Percentiles rank a stretch among this genome's conserved stretches.
Evolutionary conservation across 208 protist species (phyloP).

Genomic region (Trypanosoma congolense): DNA sequence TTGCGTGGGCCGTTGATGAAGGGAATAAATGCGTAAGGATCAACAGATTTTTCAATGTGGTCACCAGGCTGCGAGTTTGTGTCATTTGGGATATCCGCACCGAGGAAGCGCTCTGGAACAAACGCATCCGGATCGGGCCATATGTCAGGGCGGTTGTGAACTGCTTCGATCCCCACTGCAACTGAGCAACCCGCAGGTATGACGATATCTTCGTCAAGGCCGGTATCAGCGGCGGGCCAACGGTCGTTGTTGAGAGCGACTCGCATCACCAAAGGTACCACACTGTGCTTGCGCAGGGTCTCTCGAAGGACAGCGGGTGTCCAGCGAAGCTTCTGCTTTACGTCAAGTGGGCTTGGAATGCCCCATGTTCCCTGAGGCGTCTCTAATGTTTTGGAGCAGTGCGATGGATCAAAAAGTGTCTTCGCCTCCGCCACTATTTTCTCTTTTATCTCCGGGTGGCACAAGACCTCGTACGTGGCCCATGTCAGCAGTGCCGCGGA

Average conservation of each 20-base stretch:
- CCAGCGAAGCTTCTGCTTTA: constrained; percentile 55
- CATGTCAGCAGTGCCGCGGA: constrained; percentile 85
- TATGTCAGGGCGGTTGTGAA: constrained; percentile 73
- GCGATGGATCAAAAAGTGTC: constrained; percentile 63
- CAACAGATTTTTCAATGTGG: constrained; percentile 61
- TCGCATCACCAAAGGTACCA: constrained; percentile 86
- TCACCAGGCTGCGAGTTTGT: constrained; percentile 40
- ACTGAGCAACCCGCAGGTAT: constrained; percentile 76
- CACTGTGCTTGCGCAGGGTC: constrained; percentile 77
- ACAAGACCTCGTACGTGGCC: constrained; percentile 85
- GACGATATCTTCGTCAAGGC: constrained; percentile 60
- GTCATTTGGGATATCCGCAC: constrained; percentile 75
- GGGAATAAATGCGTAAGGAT: constrained; percentile 87
- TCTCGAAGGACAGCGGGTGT: constrained; percentile 82
- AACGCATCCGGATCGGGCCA: constrained; percentile 79
- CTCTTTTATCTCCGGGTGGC: constrained; percentile 47
- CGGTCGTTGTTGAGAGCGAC: constrained; percentile 69
- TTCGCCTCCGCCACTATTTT: constrained; percentile 61
- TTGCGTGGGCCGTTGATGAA: constrained; percentile 92
- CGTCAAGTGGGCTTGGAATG: constrained; percentile 50
- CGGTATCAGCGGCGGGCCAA: constrained; percentile 63
- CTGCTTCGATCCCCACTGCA: constrained; percentile 73
- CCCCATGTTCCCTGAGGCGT: constrained; percentile 66
- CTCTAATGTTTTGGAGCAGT: constrained; percentile 42
- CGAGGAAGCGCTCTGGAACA: constrained; percentile 77